Evolutionary conservation across 2,329 filamentous ascomycete genomes (phyloP), one percentile per base, ranked within the genome.

Genomic region (Cladosporium phlei): DNA sequence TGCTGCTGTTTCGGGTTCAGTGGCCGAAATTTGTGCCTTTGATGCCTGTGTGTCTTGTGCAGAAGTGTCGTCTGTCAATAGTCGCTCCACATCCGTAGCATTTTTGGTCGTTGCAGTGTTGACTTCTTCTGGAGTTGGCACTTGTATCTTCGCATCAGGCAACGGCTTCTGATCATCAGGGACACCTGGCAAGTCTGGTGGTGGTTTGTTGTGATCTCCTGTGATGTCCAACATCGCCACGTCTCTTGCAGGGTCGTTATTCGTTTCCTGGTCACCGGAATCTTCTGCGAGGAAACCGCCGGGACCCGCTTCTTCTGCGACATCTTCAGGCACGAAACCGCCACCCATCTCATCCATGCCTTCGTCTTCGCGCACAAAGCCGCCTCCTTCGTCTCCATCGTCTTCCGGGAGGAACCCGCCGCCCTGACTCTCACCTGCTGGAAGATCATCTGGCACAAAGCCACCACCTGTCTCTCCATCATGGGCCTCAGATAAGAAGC

Each of bases 341-440:
- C 39, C 51, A 19, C 34, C 46, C 21, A 58, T n/a, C 47, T 52
- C 11, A 5, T 30, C 37, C n/a, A 3, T 16, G 14, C 5, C 16
- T 32, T 53, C 52, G 35, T 56, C 51, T 16, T 62, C 59, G 2
- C 49, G 55, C 24, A 66, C 16, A 44, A 66, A 66, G 1, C 59
- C 60, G 14, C 60, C 57, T n/a, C 56, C 61, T 3, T 37, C 35
- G 5, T 44, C 43, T 1, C 54, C 49, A 2, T 52, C 47, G 3
- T 60, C 55, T 19, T 61, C 55, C 10, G 14, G 14, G 0, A 51
- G 17, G 29, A 46, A 47, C 10, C 42, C 49, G 24, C 46, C 53
- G 3, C 24, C 46, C 3, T 49, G 28, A 14, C 14, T 14, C 2
- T 37, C 34, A 9, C 30, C 50, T 20, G 52, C 32, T 14, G 32